Conservation (phyloP, 768 basidiomycete species). For the Clathrus columnatus region DNA sequence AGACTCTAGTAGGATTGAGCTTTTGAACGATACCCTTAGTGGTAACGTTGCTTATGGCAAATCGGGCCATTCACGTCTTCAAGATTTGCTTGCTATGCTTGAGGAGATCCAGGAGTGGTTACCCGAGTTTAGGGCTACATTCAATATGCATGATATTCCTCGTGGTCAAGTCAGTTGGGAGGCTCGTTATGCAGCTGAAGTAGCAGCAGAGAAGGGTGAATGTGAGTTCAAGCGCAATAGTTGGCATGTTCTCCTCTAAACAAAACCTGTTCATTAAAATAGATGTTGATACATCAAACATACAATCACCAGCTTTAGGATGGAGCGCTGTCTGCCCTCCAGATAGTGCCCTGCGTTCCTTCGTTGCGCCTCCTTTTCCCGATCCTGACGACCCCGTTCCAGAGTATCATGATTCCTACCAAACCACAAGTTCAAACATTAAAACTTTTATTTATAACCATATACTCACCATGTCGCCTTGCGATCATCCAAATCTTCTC, state of each 20-base stretch:
- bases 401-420: not conserved
- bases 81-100: slow-evolving; percentile 28
- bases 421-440: not conserved
- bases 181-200: slow-evolving; percentile 22
- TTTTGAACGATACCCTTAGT: slow-evolving; percentile 13
- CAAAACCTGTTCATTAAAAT: not conserved
- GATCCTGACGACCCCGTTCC: not conserved
- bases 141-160: slow-evolving; percentile 38
- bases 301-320: not conserved
- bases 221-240: slow-evolving; percentile 20
- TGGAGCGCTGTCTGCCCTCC: slow-evolving; percentile 28
- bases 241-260: not conserved
- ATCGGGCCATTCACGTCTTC: slow-evolving; percentile 17
- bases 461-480: slow-evolving; percentile 40
- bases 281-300: slow-evolving; percentile 1
- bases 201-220: slow-evolving; percentile 25
- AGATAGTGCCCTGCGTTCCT: not conserved
- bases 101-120: slow-evolving; percentile 30
- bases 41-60: not conserved
- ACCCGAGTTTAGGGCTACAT: slow-evolving; percentile 38
- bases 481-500: slow-evolving; percentile 32
- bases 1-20: slow-evolving; percentile 5
- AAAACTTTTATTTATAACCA: slow-evolving; percentile 42
- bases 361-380: not conserved
- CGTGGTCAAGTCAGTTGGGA: slow-evolving; percentile 29